phyloP scores from a whole-genome alignment of 495 filamentous ascomycete genomes.

The Tuber magnatum region DNA sequence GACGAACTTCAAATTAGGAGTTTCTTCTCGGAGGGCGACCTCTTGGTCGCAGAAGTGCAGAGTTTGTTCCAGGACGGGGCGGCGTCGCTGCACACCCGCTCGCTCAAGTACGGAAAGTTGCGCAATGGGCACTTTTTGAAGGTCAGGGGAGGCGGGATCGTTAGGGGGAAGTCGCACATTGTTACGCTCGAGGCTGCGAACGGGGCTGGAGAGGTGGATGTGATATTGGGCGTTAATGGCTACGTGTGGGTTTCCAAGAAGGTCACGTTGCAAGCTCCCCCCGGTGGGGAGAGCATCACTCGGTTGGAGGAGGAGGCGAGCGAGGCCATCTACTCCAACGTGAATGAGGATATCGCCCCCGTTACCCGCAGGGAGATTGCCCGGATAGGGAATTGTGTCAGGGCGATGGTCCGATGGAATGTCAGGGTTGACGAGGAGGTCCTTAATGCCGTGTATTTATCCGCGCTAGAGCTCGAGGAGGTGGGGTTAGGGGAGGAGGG shows the following conservation, averaged over 20 bases:
- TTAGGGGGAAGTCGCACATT: constrained; percentile 71
- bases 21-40: constrained; percentile 85
- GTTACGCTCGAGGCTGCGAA: constrained; percentile 65
- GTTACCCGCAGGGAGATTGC: constrained; percentile 82
- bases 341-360: constrained; percentile 72
- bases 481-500: constrained; percentile 42
- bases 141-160: constrained; percentile 78
- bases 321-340: constrained; percentile 70
- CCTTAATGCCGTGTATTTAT: constrained; percentile 73
- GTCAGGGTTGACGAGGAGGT: constrained; percentile 86
- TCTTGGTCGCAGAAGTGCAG: constrained; percentile 88
- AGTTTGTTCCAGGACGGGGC: constrained; percentile 69
- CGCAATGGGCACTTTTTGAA: constrained; percentile 82
- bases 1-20: constrained; percentile 92
- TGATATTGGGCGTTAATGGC: constrained; percentile 88
- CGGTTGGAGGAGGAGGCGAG: constrained; percentile 73
- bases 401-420: constrained; percentile 69
- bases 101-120: constrained; percentile 87
- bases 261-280: constrained; percentile 42
- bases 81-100: constrained; percentile 80
- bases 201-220: constrained; percentile 70
- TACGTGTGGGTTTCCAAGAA: constrained; percentile 88
- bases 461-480: constrained; percentile 45
- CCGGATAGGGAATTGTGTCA: constrained; percentile 68
- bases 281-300: constrained; percentile 53